Base-by-base conservation (phyloP, 2,329 filamentous ascomycete genomes). In the Aspergillus neotritici region DNA sequence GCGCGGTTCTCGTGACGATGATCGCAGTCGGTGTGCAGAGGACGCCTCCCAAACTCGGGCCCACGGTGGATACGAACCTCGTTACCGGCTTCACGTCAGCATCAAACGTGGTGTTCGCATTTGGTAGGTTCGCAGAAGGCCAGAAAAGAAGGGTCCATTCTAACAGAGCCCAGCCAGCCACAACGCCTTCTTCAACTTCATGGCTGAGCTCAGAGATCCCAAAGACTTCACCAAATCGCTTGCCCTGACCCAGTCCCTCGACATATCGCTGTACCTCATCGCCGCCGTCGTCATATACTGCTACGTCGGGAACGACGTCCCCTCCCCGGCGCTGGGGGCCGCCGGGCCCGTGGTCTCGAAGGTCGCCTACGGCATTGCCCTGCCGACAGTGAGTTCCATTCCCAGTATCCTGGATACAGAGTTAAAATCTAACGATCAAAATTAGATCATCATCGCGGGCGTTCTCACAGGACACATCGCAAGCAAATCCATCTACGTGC, bases 81-180 rank as follows among this genome's bases (percentile, higher is more conserved):
- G 68, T 71, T 34, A 70, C 77, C 34, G 79, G 70, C 14, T 83
- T 84, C 57, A 71, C 79, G 12, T 74, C 79, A n/a, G 73, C 84
- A 35, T 74, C 71, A 56, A 86, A 86, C 67, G 87, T 88, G 40
- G 73, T 86, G 47, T 80, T 87, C 47, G 83, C 84, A 43, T 88
- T 83, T 67, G 73, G 80, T 25, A 25, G 9, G 21, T 8, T 25
- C 21, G 7, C 21, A 25, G 2, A 25, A 25, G 21, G 21, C 21
- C 4, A 25, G 21, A 25, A 3, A 3, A 5, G 21, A 25, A 25
- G 21, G 21, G 9, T 8, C 21, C 3, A 25, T 6, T 9, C 21
- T 25, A 8, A 25, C 21, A 25, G 7, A 25, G 21, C 21, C 21
- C 21, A 25, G 21, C 21, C 41, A 80, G 80, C 29, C 80, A 84